A percentile compares a stretch with the other conserved stretches of the same genome.
phyloP scores from a whole-genome alignment of 164 flowering plant species.

The Berberis vulgaris region DNA sequence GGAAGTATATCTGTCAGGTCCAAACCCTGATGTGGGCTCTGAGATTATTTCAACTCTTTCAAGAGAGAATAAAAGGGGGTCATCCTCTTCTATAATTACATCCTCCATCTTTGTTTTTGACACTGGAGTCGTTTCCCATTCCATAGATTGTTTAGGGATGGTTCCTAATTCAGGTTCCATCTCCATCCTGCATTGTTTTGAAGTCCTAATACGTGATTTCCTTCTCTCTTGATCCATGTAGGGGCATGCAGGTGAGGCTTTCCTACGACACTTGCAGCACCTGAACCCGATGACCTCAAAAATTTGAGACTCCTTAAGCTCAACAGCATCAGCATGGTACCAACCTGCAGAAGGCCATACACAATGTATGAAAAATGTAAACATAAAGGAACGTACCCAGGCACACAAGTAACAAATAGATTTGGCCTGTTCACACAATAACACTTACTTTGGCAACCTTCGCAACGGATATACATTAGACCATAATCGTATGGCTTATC shows the following conservation, averaged over 20 bases:
- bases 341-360: slow-evolving; percentile 49
- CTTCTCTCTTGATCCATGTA: slow-evolving; percentile 20
- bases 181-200: slow-evolving; percentile 23
- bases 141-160: slow-evolving; percentile 17
- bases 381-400: neutral
- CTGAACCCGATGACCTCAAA: slow-evolving; percentile 64
- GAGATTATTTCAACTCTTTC: slow-evolving; percentile 42
- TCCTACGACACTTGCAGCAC: slow-evolving; percentile 87
- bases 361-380: too few relatives aligned
- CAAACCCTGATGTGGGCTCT: slow-evolving; percentile 24
- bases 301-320: slow-evolving; percentile 62
- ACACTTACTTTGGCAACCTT: slow-evolving; percentile 60
- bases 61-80: slow-evolving; percentile 49
- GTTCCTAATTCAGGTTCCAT: slow-evolving; percentile 19
- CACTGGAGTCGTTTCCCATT: slow-evolving; percentile 21
- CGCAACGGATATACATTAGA: slow-evolving; percentile 75
- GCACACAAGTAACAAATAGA: neutral
- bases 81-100: slow-evolving; percentile 27
- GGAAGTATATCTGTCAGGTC: slow-evolving; percentile 22
- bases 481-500: slow-evolving; percentile 55
- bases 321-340: slow-evolving; percentile 91
- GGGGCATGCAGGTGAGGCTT: slow-evolving; percentile 61
- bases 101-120: slow-evolving; percentile 23
- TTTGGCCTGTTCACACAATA: neutral
- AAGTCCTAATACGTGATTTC: slow-evolving; percentile 16